Conservation (phyloP, 345 rosid genomes). For the Luvunga scandens region DNA sequence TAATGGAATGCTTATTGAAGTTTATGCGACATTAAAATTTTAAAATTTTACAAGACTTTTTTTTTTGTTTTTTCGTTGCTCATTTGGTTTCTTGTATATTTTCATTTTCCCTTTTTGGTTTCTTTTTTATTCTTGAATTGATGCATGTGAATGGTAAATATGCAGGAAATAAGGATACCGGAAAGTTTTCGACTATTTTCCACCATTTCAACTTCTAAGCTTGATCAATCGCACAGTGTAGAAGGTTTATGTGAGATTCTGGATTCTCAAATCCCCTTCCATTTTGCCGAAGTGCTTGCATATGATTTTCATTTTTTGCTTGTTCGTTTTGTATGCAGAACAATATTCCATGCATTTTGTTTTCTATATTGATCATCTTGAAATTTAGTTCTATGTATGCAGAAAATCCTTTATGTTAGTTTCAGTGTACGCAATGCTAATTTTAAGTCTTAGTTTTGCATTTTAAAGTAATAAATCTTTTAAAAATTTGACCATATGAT, state of each 20-base stretch:
- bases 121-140: not conserved
- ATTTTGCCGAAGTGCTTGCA: not conserved
- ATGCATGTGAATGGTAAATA: constrained; percentile 11
- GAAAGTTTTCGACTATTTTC: constrained; percentile 87
- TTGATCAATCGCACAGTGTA: constrained; percentile 34
- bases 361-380: not conserved
- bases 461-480: too few species aligned
- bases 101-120: not conserved
- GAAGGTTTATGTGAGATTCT: constrained; percentile 46
- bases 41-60: too few species aligned
- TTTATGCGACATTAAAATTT: not conserved
- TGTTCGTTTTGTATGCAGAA: not conserved
- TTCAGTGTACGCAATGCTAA: not conserved
- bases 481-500: not conserved
- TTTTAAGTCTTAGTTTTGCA: not conserved
- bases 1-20: not conserved
- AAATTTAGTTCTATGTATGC: not conserved
- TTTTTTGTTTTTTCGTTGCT: not conserved
- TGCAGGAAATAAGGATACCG: constrained; percentile 77
- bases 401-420: not conserved
- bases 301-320: not conserved
- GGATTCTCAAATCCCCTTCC: not conserved
- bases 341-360: not conserved
- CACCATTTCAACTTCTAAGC: constrained; percentile 67
- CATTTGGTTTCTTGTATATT: not conserved